These are phyloP conservation scores for Lodderomyces pseudojiufengensis DNA, from an alignment of 1,139 yeast species.

Conservation along the genomic window DNA sequence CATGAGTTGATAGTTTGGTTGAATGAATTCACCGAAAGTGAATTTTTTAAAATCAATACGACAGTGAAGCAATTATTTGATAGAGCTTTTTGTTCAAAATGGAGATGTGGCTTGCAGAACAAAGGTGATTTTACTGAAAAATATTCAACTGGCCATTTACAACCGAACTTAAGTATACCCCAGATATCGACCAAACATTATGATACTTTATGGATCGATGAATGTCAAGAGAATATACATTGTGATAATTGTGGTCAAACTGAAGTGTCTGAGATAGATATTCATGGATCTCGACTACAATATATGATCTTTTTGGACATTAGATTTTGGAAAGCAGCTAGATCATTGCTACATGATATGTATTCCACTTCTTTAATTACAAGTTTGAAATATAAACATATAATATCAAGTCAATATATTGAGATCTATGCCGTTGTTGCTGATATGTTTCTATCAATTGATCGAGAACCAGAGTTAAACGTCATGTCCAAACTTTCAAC, in stretches of 20 bases:
- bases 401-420: slow-evolving; percentile 74
- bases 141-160: slow-evolving; percentile 34
- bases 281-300: slow-evolving; percentile 70
- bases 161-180: slow-evolving; percentile 31
- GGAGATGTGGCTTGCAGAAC: slow-evolving; percentile 50
- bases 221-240: slow-evolving; percentile 7
- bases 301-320: slow-evolving; percentile 68
- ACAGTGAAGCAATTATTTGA: slow-evolving; percentile 52
- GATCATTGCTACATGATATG: slow-evolving; percentile 62
- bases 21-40: slow-evolving; percentile 53
- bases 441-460: slow-evolving; percentile 66
- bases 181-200: slow-evolving; percentile 19
- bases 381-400: slow-evolving; percentile 53
- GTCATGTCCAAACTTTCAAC: slow-evolving; percentile 75
- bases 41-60: slow-evolving; percentile 49
- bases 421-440: slow-evolving; percentile 79
- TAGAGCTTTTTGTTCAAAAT: slow-evolving; percentile 46
- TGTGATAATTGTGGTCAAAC: slow-evolving; percentile 4
- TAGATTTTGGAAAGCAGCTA: slow-evolving; percentile 66
- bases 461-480: slow-evolving; percentile 80
- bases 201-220: neutral
- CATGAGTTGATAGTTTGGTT: slow-evolving; percentile 69
- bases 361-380: slow-evolving; percentile 70
- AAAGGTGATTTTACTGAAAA: slow-evolving; percentile 10
- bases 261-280: neutral